A percentile compares a stretch with the other conserved stretches of the same genome.
Evolutionary conservation across 139 green algal genomes (phyloP).

Genomic region (Coelastrella sp.): DNA sequence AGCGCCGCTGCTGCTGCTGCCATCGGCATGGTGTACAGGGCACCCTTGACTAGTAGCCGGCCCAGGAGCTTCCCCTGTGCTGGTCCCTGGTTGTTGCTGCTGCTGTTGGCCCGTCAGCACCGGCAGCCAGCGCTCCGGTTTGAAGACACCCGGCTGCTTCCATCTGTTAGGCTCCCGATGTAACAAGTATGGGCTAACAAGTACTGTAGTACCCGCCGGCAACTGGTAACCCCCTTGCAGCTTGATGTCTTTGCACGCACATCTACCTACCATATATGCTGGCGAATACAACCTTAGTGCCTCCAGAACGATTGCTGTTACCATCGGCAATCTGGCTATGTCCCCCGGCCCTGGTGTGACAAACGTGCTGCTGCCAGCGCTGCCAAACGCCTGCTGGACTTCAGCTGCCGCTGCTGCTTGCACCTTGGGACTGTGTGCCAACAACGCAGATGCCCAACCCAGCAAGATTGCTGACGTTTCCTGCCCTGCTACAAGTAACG

Average conservation of each 20-base stretch:
- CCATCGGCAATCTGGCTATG: constrained; percentile 58
- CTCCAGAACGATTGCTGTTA: constrained; percentile 86
- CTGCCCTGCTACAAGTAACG: constrained; percentile 84
- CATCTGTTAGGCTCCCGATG: constrained; percentile 72
- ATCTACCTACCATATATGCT: constrained; percentile 92
- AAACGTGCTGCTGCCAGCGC: neutral
- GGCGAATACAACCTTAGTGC: constrained; percentile 87
- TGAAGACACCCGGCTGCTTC: constrained; percentile 63
- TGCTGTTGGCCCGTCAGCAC: constrained; percentile 48
- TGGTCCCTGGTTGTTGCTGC: constrained; percentile 10
- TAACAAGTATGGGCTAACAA: constrained; percentile 83
- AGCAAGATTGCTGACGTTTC: constrained; percentile 93
- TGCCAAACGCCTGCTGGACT: constrained; percentile 54
- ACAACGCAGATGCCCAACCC: constrained; percentile 78
- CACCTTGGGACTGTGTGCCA: constrained; percentile 77
- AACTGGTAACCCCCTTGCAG: constrained; percentile 53
- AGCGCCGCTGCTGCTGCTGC: constrained; percentile 29
- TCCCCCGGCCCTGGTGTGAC: constrained; percentile 5
- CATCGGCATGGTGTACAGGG: neutral
- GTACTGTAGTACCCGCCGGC: constrained; percentile 77
- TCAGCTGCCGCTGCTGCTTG: constrained; percentile 64
- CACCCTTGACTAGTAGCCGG: neutral
- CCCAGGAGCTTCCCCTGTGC: neutral
- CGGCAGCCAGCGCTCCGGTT: constrained; percentile 78
- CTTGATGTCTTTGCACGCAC: constrained; percentile 56